Evolutionary conservation across 371 early-diverging fungal species (phyloP), one percentile per base, ranked within the genome.

Genomic region (Haplosporangium sp.): DNA sequence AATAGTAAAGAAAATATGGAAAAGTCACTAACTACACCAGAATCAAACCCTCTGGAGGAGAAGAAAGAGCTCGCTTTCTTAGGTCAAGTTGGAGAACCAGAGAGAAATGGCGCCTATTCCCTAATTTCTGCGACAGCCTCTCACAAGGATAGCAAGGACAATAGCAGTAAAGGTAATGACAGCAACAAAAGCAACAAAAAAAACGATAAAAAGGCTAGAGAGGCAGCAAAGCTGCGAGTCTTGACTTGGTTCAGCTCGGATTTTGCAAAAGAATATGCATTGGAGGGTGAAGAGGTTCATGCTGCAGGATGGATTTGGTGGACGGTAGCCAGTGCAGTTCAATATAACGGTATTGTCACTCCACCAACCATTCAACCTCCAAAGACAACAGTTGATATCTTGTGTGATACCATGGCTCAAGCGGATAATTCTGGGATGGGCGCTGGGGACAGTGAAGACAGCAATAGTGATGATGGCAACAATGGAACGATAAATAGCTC

Each of bases 301-400:
- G 78, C 78, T 0, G 78, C 78, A 11, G 78, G 78, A 1, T 77
- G 78, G 78, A 47, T 77, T 3, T 77, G 78, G 78, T 77, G 78
- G 78, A 77, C 73, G 0, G 78, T 77, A 0, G 78, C 78, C 11
- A 73, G 78, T 42, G 70, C 78, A 15, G 78, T 77, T 47, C 78
- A 77, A 44, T 77, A 77, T 44, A 77, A 77, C 19, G 48, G 70
- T 19, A 63, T 70, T 19, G 57, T 73, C 13, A 57, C 66, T 15
- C 63, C 73, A 1, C 63, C 64, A 6, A 58, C 57, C 0, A 57
- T 55, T 4, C 34, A 50, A 5, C 70, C 63, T 1, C 44, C 56
- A 34, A 73, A 59, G 52, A 73, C 78, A 20, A 50, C 69, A 0
- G 44, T 77, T 8, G 78, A 77, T 40, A 58, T 73, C 19, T 56